Evolutionary conservation across 2,329 filamentous ascomycete species (phyloP), one percentile per base, ranked within the genome.

Genomic region (Knoxdaviesia capensis): DNA sequence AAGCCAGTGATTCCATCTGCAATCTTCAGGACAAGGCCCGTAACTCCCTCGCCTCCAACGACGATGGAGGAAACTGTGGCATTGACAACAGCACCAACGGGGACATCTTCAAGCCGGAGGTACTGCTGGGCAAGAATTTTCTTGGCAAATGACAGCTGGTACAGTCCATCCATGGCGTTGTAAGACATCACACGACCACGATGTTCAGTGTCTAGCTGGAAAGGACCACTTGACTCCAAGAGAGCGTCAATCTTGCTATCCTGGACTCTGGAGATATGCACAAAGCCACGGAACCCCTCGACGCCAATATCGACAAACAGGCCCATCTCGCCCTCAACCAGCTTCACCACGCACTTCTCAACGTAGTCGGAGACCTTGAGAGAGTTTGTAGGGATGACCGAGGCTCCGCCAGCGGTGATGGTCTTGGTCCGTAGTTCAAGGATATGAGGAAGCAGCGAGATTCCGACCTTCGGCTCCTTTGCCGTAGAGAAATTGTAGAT

Each of bases 261-360:
- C 45, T 88, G 81, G 46, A 98, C 72, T 48, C 83, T 75, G 1
- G 90, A 98, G 48, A 98, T 92, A 57, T 98, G 90, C 28, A 92
- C 86, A 53, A 94, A 98, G 7, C 84, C 84, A n/a, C 73, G 65
- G 3, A 88, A 65, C 31, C 77, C 84, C 4, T 57, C 47, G 10
- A 61, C 48, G 2, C 77, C 77, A 35, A 86, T 60, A 49, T 81
- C 73, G 6, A 86, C 68, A 52, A 92, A 94, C 3, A 94, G 65
- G 42, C 90, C 92, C 46, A 88, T 72, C 3, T 78, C 76, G 5
- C 77, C 66, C 49, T 92, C 81, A 3, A 94, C 84, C 49, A 80
- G 80, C 42, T 77, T 71, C 6, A 98, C 77, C 34, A 74, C 85
- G 44, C 82, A 84, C 49, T 80, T 71, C 39, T 88, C 77, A 30